Base-by-base conservation (phyloP, 257 asterid genomes). In the Nicotiana benthamiana region DNA sequence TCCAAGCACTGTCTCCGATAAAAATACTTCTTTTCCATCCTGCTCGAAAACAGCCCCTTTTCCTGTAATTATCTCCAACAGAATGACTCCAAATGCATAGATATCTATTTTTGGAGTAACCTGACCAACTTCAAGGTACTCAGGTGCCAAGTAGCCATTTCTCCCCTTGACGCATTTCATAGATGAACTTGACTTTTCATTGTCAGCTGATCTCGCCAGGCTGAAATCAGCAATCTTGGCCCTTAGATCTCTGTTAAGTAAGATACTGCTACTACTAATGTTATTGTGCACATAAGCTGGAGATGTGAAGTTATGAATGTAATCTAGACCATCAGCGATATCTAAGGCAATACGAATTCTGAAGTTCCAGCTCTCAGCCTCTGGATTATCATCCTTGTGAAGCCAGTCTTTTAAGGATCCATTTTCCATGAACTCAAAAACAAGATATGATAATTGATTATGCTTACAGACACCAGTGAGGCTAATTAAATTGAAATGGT, bases 191-290 rank as follows among this genome's bases (percentile, higher is more conserved):
- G 78, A 79, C 30, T 62, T 61, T 75, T 24, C 80, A n/a, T 17
- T 62, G 16, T 76, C 66, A 4, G 89, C 80, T 75, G 85, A 86
- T 65, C 83, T 80, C 8, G 93, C 93, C 3, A 86, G 82, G 57
- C 90, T 81, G 72, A 92, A 90, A 80, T 92, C 84, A 22, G 92
- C 86, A 12, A 92, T 88, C 84, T 93, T 93, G 53, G 97, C 97
- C 82, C 95, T 87, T 52, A 90, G 82, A 79, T 86, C 80, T 56
- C 74, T 46, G 76, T 81, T 88, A 9, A 90, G 91, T 56, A 93
- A 83, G 54, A 93, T 88, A 51, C 83, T 93, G 82, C 83, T 1
- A 48, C 89, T 86, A 34, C 82, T 90, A 26, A 93, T 89, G 79
- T 87, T 84, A 80, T 86, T 89, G 75, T 93, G 97, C 9, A 92